These are phyloP conservation scores for Periconia digitata DNA, from an alignment of 2,329 filamentous ascomycete genomes.

Conservation along the genomic window DNA sequence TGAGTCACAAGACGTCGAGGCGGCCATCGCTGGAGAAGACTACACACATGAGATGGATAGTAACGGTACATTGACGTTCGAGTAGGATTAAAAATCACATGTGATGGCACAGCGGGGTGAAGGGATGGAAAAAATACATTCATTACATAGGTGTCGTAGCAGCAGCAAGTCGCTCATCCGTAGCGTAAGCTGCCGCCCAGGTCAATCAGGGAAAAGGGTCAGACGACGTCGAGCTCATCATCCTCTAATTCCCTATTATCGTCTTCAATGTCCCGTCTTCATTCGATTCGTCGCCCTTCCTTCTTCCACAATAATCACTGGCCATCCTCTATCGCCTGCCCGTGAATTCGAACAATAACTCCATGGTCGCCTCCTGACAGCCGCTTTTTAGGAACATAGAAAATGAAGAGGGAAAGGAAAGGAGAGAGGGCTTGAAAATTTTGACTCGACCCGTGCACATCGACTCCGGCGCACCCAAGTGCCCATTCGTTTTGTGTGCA, in stretches of 20 bases:
- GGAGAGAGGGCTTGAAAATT: not conserved
- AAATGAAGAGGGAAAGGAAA: constrained; percentile 1
- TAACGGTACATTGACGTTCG: too few species aligned
- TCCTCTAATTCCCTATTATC: too few species aligned
- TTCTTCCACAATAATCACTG: not conserved
- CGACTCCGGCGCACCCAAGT: not conserved
- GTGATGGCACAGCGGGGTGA: not conserved
- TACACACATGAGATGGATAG: too few species aligned
- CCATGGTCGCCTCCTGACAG: not conserved
- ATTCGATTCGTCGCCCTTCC: too few species aligned
- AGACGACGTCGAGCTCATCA: not conserved
- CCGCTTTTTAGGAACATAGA: not conserved
- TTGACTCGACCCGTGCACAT: not conserved
- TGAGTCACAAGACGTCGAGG: too few species aligned
- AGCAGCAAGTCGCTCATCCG: not conserved
- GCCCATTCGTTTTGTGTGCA: not conserved
- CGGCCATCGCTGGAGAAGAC: too few species aligned
- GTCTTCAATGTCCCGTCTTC: too few species aligned
- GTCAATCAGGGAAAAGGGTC: not conserved
- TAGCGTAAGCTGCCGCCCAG: not conserved
- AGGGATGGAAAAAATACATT: not conserved
- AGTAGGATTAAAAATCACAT: too few species aligned
- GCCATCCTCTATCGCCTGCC: not conserved
- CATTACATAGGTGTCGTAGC: not conserved
- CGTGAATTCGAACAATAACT: not conserved